Conservation (phyloP, 2,329 filamentous ascomycete genomes). For the Ceratocystis alfenasii region DNA sequence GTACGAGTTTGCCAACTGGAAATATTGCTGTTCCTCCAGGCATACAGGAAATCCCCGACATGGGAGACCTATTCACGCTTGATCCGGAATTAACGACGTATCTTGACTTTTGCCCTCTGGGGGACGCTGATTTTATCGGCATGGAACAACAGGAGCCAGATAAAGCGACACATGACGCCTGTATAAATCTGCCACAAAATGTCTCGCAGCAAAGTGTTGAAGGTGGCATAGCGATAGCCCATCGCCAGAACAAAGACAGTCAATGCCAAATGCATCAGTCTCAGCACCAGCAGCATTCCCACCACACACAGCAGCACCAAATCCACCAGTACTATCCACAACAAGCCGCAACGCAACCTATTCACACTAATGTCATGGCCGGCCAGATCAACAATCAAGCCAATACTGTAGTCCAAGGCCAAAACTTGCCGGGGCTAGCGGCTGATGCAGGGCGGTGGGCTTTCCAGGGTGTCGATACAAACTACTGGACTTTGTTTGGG, state of each 20-base stretch:
- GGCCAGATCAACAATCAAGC: background rate
- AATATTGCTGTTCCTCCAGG: background rate
- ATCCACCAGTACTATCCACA: background rate
- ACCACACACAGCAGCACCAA: background rate
- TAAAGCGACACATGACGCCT: background rate
- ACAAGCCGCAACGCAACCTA: background rate
- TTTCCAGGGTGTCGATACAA: constrained; percentile 33
- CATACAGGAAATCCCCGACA: background rate
- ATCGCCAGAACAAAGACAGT: background rate
- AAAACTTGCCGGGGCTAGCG: constrained; percentile 26
- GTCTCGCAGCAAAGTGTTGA: background rate
- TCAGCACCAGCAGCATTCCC: background rate
- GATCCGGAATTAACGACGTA: constrained; percentile 4
- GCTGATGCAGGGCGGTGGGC: constrained; percentile 32
- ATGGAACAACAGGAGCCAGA: background rate
- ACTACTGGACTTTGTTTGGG: constrained; percentile 30
- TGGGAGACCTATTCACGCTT: background rate
- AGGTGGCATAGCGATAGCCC: background rate
- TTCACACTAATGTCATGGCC: background rate
- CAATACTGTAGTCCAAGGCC: background rate
- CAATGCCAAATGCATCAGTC: background rate
- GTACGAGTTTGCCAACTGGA: background rate
- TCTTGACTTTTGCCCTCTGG: background rate
- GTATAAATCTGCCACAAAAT: background rate
- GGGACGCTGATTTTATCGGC: background rate